Base-by-base conservation (phyloP, 164 flowering plant genomes). In the Magnolia sinica region DNA sequence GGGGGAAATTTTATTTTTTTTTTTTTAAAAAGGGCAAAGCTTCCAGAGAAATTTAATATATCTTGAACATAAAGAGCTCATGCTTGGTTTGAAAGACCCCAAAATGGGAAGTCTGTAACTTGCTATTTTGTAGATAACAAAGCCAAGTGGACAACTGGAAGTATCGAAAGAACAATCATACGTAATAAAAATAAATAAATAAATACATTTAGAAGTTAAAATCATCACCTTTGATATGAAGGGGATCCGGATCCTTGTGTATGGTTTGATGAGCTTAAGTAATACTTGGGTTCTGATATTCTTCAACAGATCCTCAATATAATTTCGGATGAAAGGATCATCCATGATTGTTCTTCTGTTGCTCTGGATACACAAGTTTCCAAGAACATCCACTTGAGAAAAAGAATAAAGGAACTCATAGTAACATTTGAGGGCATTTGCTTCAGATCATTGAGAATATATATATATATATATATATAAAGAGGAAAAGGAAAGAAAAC, bases 321-420 rank as follows among this genome's bases (percentile, higher is more conserved):
- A 93, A 71, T 92, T 95, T 72, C 99, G 77, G 80, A 95, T 92
- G 80, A 95, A 95, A 37, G 88, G 97, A 81, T 95, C 98, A 80
- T 95, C 99, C 99, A 95, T 95, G 7, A 95, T 93, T 6, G 98
- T 95, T 82, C 90, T 89, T 80, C 98, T 86, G 73, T 95, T 95
- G 78, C 91, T 93, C 99, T 93, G 93, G 22, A 37, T 51, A 49
- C 52, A 49, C 52, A 19, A 49, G 22, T 49, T n/a, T 45, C 11
- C n/a, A n/a, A 70, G 23, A 70, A 14, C 59, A 49, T 1, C 8
- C 64, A 55, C 20, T n/a, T 68, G 19, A 78, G 77, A 74, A 70
- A 37, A 52, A 64, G 29, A 14, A n/a, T 45, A 65, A 50, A 23
- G 49, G 10, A 64, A 13, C 19, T 24, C 8, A 68, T 10, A 18